Base-by-base conservation (phyloP, 768 basidiomycete species). In the Arthromyces matolae region DNA sequence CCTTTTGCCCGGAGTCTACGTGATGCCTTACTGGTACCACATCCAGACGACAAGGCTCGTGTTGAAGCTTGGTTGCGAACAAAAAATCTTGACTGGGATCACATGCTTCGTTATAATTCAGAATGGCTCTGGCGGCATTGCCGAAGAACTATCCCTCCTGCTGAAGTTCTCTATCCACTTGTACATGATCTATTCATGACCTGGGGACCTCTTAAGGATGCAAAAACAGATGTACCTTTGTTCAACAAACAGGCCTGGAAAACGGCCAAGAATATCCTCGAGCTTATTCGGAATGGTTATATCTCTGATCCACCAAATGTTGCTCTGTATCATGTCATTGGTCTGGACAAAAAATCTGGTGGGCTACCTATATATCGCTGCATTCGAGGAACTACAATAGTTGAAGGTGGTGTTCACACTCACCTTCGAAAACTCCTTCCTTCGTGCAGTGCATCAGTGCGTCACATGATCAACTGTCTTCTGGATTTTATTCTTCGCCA, bases 131-230 rank as follows among this genome's bases (percentile, higher is more conserved):
- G 50, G 49, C 45, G 45, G 12, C 60, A 37, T 7, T 52, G 59
- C 23, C 53, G 53, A 23, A 44, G 52, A 5, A 51, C 51, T 27
- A 53, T 65, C 34, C 64, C 64, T 3, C 64, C 62, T 3, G 42
- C 61, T 8, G 60, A 64, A 33, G 28, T 34, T 16, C 60, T 65
- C 9, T 50, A 58, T 47, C 42, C 25, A 20, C 40, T 44, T 18
- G 54, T 65, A n/a, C n/a, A 35, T 5, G 23, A 49, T 5, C 53
- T 65, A 1, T 57, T 65, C 24, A 10, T 35, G 3, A 57, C 42
- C 13, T 65, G 50, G 42, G 64, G 62, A 0, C 60, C 62, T 1
- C 37, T 66, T 6, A 57, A 66, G 42, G 64, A 64, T 54, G 45
- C 59, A 0, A 51, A 44, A 24, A 56, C 60, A 3, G 52, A 53